phyloP scores from a whole-genome alignment of 2,329 filamentous ascomycete genomes.

The Claviceps lovelessii region DNA sequence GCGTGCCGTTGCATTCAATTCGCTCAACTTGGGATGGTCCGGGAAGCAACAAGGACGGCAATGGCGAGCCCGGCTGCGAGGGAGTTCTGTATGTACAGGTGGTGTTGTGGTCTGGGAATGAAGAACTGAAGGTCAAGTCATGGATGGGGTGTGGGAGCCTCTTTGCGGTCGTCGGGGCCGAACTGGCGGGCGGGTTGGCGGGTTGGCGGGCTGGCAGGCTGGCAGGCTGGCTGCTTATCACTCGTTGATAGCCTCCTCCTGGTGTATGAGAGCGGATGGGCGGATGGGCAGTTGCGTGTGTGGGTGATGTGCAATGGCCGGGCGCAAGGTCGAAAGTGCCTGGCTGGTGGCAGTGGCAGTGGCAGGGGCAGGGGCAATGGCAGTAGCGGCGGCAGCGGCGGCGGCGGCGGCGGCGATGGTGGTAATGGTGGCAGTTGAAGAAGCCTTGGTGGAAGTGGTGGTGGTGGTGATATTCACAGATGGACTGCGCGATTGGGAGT shows the following conservation, averaged over 20 bases:
- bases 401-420: no score
- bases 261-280: neutral
- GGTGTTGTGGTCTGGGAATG: neutral
- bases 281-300: neutral
- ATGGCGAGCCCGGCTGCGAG: neutral
- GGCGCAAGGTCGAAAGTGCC: neutral
- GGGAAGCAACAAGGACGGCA: neutral
- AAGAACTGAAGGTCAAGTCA: neutral
- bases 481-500: neutral
- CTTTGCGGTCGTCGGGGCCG: constrained; percentile 3
- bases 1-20: neutral
- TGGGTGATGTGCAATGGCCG: neutral
- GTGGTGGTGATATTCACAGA: neutral
- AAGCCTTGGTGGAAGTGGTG: no score
- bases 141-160: neutral
- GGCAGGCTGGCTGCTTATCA: neutral
- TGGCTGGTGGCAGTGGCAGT: neutral
- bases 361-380: neutral
- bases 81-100: neutral
- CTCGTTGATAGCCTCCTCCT: neutral
- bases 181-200: neutral
- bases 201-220: neutral
- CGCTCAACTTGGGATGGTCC: neutral
- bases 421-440: neutral
- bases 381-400: no score